Evolutionary conservation across 768 basidiomycete genomes (phyloP), one percentile per base, ranked within the genome.

Genomic region (Mycena kentingensis): DNA sequence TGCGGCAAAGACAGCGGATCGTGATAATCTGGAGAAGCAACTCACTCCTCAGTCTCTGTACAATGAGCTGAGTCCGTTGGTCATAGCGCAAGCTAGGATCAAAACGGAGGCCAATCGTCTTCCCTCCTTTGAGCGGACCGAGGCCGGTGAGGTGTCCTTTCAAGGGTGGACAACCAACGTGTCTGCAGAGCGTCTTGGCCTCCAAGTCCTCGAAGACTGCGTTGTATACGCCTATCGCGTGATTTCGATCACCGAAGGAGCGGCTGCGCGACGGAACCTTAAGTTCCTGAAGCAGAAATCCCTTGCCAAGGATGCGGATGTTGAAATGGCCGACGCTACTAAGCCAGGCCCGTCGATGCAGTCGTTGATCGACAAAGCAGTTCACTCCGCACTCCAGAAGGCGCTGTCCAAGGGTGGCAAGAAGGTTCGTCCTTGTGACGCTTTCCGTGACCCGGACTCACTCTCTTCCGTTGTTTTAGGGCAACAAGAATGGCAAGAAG

Each of bases 321-420:
- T 38, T 5, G 47, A 49, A 34, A 49, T 49, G 47, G 47, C 47
- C 47, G 47, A 49, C 34, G 47, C 28, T 34, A 49, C 47, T 10
- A n/a, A 34, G 19, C 47, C 47, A 1, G 47, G 51, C 51, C 51
- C 51, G 42, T 52, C 51, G 29, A 52, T 52, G 19, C 51, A 52
- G 27, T 45, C 51, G 15, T 24, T 52, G 51, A 25, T 52, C 29
- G 51, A 52, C 43, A 52, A 52, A 52, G 51, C 51, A 22, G 51
- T 52, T n/a, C n/a, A n/a, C 51, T 45, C 51, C 13, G 25, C 25
- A 11, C n/a, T 2, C n/a, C 24, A 45, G 13, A 19, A 27, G n/a
- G n/a, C n/a, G n/a, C n/a, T n/a, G n/a, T n/a, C n/a, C 5, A 49
- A 49, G 21, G 19, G 37, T 19, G 41, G 24, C 37, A 50, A 50